Base-by-base conservation (phyloP, 805 yeast genomes). In the Ogataea nitratoaversa region DNA sequence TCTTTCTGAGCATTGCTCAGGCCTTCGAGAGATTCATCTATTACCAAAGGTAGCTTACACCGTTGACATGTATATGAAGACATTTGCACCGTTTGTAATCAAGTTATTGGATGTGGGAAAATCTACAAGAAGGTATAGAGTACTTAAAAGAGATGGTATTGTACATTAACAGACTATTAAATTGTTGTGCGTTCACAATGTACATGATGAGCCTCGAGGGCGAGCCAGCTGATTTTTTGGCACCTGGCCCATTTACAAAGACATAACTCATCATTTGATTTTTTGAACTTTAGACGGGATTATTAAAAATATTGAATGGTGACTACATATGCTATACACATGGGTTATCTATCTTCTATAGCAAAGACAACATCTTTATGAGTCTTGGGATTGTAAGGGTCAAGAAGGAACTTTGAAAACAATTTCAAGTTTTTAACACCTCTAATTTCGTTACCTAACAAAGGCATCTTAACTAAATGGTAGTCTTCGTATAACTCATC, bases 401-500 rank as follows among this genome's bases (percentile, higher is more conserved):
- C 74, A 37, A 88, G 65, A 55, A 91, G 75, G 68, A 83, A 88
- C 56, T 79, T 75, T 24, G 96, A 86, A 58, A 93, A 93, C 61
- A 80, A 77, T 61, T 78, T 82, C 63, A 93, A 74, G 58, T 89
- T 87, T 40, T 83, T 84, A 47, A 86, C 71, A 25, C 99, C 99
- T 65, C 99, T 80, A 41, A 93, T 93, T 68, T 93, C 99, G 49
- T 84, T 79, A 34, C 96, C 96, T 50, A 93, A 78, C 60, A 91
- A 78, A 3, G 99, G 99, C 81, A 93, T 84, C 68, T 88, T 89
- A 25, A 93, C 93, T 53, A 93, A 72, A 60, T 95, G 97, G 73
- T 91, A 93, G 65, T 93, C 99, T 66, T 93, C 99, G 59, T 93
- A 93, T 44, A 93, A 72, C 63, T 93, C 99, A 54, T 77, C 86